Evolutionary conservation across 164 flowering plant genomes (phyloP).

Genomic region (Chimonanthus salicifolius): DNA sequence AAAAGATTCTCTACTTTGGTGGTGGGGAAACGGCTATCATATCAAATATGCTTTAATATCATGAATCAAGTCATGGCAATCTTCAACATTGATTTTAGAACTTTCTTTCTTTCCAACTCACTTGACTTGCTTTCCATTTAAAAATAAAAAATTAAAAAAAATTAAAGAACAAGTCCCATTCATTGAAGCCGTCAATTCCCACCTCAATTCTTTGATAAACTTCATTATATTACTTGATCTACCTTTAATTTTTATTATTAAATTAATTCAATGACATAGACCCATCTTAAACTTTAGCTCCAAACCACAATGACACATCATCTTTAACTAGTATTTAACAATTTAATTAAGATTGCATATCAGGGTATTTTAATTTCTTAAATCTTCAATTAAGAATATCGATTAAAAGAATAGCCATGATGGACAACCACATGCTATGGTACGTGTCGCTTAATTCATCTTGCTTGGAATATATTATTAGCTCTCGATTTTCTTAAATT

Average conservation of each 20-base stretch:
- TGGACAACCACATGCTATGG: background rate
- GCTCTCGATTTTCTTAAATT: background rate
- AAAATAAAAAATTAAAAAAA: too few species aligned
- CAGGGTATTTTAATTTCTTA: too few species aligned
- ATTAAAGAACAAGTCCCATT: background rate
- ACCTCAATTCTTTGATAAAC: background rate
- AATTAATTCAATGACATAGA: background rate
- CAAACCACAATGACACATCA: too few species aligned
- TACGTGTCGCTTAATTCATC: background rate
- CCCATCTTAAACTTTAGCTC: background rate
- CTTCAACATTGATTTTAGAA: background rate
- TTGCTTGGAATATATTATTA: background rate
- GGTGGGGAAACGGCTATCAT: background rate
- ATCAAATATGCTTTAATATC: too few species aligned
- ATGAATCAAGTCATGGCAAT: background rate
- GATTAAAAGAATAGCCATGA: background rate
- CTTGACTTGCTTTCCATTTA: background rate
- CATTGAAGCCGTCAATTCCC: background rate
- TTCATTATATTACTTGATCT: background rate
- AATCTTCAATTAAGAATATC: background rate
- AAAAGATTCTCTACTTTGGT: background rate
- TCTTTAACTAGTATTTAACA: too few species aligned
- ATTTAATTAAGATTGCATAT: too few species aligned
- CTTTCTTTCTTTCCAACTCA: background rate
- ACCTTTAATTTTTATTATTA: too few species aligned